Base-by-base conservation (phyloP, 768 basidiomycete species). In the Scleroderma citrinum region DNA sequence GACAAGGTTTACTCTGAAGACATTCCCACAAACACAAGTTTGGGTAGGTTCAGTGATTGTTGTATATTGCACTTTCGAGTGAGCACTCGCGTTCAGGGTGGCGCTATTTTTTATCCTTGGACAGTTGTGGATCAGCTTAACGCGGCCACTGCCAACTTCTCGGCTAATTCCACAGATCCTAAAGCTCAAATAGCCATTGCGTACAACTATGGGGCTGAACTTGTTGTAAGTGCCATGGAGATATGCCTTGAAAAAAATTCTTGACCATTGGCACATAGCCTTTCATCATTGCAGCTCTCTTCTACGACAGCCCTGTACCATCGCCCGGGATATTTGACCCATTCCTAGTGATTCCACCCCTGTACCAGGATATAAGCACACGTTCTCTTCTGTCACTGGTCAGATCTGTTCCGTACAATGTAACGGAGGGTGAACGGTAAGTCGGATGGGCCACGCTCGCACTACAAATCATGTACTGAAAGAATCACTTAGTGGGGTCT, bases 1-100 rank as follows among this genome's bases (percentile, higher is more conserved):
- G 3, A 84, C 82, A 1, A 71, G 63, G 35, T 78, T 85, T 55
- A 78, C 75, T 0, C 46, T 85, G 19, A 75, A 74, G 52, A 70
- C 78, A 0, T 72, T 71, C 56, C 75, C 82, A 6, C 81, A 83
- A 63, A 64, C 66, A 0, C 60, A 74, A 62, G 76, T 85, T 49
- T 85, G 81, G 82, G 82, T 83, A 64, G 13, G 74, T 46, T 16
- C 39, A 36, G 8, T 2, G 4, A 19, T 26, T 20, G 10, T 37
- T 12, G 11, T 44, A 12, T n/a, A n/a, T n/a, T n/a, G 20, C 32
- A 12, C 0, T 45, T 43, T 49, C 3, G 44, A 16, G 12, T 47
- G 14, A 13, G 47, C 19, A 1, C 20, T 32, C 12, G 4, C n/a
- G n/a, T n/a, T 21, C 44, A 82, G 80, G 80, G 79, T 5, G 82